These are phyloP conservation scores for Bidens hawaiensis DNA, from an alignment of 140 eudicot genomes.

Conservation along the genomic window DNA sequence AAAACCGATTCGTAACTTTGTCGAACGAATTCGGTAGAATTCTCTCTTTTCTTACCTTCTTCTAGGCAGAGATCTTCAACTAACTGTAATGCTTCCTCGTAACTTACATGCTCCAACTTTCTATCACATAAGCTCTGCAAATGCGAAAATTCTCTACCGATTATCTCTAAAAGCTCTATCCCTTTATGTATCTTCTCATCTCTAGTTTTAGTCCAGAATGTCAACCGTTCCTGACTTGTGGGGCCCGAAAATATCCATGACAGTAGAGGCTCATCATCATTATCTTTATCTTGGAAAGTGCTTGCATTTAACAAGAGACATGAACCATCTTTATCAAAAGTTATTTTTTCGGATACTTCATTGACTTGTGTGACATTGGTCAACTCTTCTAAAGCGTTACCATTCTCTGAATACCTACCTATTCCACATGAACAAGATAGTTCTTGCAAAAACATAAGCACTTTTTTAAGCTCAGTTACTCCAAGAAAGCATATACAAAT, in stretches of 20 bases:
- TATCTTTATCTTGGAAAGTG: slow-evolving; percentile 9
- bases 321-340: slow-evolving; percentile 56
- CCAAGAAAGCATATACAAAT: slow-evolving; percentile 90
- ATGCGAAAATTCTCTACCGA: slow-evolving; percentile 69
- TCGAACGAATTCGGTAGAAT: slow-evolving; percentile 44
- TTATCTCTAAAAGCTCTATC: slow-evolving; percentile 47
- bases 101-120: slow-evolving; percentile 66
- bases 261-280: slow-evolving; percentile 56
- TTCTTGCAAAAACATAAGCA: slow-evolving; percentile 67
- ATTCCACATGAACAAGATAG: slow-evolving; percentile 72
- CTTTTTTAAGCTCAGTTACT: slow-evolving; percentile 68
- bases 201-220: slow-evolving; percentile 48
- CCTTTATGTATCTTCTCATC: slow-evolving; percentile 79
- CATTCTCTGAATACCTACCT: slow-evolving; percentile 68
- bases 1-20: slow-evolving; percentile 79
- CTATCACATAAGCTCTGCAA: slow-evolving; percentile 76
- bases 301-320: slow-evolving; percentile 55
- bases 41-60: slow-evolving; percentile 86
- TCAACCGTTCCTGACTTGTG: slow-evolving; percentile 63
- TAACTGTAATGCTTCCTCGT: slow-evolving; percentile 85
- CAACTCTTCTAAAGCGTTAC: slow-evolving; percentile 40
- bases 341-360: slow-evolving; percentile 45
- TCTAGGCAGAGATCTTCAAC: slow-evolving; percentile 78
- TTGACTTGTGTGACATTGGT: slow-evolving; percentile 17
- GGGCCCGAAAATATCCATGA: slow-evolving; percentile 85